Evolutionary conservation across 306 rosid genomes (phyloP), one percentile per base, ranked within the genome.

Genomic region (Cucurbita ficifolia): DNA sequence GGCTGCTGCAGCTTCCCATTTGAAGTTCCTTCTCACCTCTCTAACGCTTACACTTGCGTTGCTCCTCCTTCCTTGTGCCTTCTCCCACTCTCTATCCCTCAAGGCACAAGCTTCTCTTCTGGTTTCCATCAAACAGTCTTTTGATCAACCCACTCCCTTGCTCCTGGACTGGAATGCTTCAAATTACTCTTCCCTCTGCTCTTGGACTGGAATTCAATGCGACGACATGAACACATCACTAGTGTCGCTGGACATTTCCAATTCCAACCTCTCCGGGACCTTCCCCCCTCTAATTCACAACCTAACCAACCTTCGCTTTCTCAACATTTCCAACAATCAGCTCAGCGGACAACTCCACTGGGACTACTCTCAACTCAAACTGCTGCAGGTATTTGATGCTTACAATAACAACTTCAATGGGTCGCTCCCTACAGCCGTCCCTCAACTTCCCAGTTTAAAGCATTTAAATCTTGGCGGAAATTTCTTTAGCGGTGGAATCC

Each of bases 391-490:
- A 22, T 65, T 92, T 0, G 96, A 92, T 78, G 96, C 90, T 70
- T 90, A 92, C 46, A 52, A 92, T 84, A 92, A 92, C 79, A 69
- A 71, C 56, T 90, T 92, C 88, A 84, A 81, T 65, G 84, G 84
- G 45, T 86, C 89, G 19, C 96, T 88, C 49, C 98, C 98, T 21
- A 63, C 76, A 39, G 89, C 86, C 49, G 81, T 90, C 81, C 73
- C 77, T 70, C 57, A 59, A 51, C 81, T 87, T 13, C 78, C 85
- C 33, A 82, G 73, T 53, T 82, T 92, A 65, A 78, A 69, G 76
- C 65, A 75, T 84, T 81, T 92, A 64, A 86, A 86, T 82, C 73
- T 90, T 61, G 96, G 90, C 38, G 98, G 98, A 81, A 92, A 92
- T 38, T 92, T 73, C 82, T 90, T 92, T 64, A 58, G 60, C 35